Evolutionary conservation across 2,329 filamentous ascomycete species (phyloP).

Genomic region (Ophiocordyceps robertsii): DNA sequence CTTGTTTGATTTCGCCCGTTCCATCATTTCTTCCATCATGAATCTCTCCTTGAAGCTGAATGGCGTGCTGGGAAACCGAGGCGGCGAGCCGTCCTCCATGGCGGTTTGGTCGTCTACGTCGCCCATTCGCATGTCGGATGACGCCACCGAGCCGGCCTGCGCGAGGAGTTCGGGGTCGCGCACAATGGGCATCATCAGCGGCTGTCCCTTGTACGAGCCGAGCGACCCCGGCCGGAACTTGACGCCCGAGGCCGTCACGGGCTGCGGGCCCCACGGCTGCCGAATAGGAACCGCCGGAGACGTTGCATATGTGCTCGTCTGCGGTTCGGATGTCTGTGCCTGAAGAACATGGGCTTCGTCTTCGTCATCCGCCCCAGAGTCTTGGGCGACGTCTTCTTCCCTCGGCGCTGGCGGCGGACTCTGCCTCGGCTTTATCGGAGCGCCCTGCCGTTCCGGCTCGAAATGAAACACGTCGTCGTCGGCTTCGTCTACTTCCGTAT

Average conservation of each 20-base stretch:
- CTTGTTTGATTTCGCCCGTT: conserved; percentile 13
- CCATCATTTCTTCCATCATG: conserved; percentile 31
- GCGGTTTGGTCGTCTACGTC: conserved; percentile 37
- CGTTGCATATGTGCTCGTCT: conserved; percentile 22
- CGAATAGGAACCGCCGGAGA: conserved; percentile 29
- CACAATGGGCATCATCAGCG: conserved; percentile 38
- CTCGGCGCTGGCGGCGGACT: conserved; percentile 5
- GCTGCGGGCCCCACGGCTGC: conserved; percentile 4
- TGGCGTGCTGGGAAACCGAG: conserved; percentile 31
- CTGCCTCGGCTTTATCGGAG: conserved; percentile 13
- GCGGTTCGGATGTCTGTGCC: neutral
- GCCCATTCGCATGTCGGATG: conserved; percentile 37
- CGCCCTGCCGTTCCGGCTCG: conserved; percentile 21
- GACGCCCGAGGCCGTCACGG: conserved; percentile 16
- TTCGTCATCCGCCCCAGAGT: conserved; percentile 10
- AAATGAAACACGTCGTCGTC: conserved; percentile 30
- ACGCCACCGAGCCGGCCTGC: conserved; percentile 32
- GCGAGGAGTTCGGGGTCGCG: conserved; percentile 34
- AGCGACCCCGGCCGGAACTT: conserved; percentile 26
- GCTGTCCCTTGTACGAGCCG: conserved; percentile 40
- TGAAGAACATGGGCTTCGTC: conserved; percentile 6
- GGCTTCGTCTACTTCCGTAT: conserved; percentile 11
- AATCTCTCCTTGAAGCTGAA: conserved; percentile 34
- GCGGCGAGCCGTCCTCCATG: conserved; percentile 29
- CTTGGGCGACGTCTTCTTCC: neutral